Conservation (phyloP, 257 asterid species). For the Nicotiana undulata region DNA sequence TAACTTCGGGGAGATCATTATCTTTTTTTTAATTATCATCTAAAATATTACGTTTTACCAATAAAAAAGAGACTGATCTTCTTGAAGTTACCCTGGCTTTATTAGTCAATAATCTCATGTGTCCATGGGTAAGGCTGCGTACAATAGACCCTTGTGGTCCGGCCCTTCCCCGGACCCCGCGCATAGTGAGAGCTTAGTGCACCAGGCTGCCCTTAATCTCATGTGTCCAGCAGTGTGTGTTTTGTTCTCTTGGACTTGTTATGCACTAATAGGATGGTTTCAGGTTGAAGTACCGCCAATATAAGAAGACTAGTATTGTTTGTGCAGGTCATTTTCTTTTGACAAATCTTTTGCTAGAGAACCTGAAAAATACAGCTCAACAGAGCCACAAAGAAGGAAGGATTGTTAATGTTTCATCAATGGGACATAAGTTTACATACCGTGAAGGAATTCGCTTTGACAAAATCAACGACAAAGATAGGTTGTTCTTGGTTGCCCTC, state of each 20-base stretch:
- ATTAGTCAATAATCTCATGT: not conserved
- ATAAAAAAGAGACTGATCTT: not conserved
- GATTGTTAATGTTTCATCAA: conserved; percentile 33
- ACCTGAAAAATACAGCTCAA: conserved; percentile 29
- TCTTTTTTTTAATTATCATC: no score
- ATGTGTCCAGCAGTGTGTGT: not conserved
- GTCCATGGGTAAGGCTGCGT: no score
- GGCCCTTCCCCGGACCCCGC: no score
- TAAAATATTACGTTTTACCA: no score
- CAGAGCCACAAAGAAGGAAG: conserved; percentile 33
- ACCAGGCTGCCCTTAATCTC: no score
- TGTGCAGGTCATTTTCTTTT: conserved; percentile 42
- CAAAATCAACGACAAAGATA: conserved; percentile 27
- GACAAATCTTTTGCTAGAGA: conserved; percentile 35
- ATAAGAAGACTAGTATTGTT: not conserved
- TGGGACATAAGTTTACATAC: conserved; percentile 18
- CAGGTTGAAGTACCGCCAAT: not conserved
- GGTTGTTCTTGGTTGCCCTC: conserved; percentile 13
- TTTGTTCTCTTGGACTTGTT: not conserved
- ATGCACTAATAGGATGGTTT: not conserved
- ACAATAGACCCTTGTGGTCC: no score
- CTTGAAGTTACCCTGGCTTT: not conserved
- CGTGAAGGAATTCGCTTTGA: conserved; percentile 33
- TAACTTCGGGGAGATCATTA: no score
- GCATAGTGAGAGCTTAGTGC: no score